These are phyloP conservation scores for Salix caprea DNA, from an alignment of 345 rosid species.

Conservation along the genomic window DNA sequence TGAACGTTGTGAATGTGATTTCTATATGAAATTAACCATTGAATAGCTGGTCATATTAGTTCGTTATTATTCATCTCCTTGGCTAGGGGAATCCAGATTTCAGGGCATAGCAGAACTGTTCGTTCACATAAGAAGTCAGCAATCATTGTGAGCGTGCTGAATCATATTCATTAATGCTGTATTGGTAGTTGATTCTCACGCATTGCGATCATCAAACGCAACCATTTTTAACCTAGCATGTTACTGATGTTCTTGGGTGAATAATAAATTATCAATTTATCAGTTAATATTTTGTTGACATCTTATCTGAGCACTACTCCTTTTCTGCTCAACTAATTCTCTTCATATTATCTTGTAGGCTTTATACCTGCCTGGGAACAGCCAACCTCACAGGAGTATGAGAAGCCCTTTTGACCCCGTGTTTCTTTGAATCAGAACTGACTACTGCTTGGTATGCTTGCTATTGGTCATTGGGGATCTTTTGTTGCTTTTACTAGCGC, in stretches of 20 bases:
- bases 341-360: slow-evolving; percentile 40
- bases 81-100: background rate
- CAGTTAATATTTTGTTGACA: background rate
- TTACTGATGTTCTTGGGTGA: background rate
- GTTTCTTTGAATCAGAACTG: background rate
- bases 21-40: background rate
- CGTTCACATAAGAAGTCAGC: background rate
- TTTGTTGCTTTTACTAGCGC: slow-evolving; percentile 3
- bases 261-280: background rate
- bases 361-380: slow-evolving; percentile 83
- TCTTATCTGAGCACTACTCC: background rate
- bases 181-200: background rate
- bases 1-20: background rate
- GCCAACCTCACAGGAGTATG: slow-evolving; percentile 58
- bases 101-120: background rate
- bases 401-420: slow-evolving; percentile 67
- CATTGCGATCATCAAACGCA: background rate
- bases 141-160: background rate
- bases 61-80: background rate
- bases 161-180: background rate
- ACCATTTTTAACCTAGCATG: background rate
- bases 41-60: background rate
- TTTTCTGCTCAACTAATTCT: slow-evolving; percentile 1
- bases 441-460: slow-evolving; percentile 14
- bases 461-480: slow-evolving; percentile 1